Conservation (phyloP, 2,329 filamentous ascomycete species). For the Corinectria fuckeliana region DNA sequence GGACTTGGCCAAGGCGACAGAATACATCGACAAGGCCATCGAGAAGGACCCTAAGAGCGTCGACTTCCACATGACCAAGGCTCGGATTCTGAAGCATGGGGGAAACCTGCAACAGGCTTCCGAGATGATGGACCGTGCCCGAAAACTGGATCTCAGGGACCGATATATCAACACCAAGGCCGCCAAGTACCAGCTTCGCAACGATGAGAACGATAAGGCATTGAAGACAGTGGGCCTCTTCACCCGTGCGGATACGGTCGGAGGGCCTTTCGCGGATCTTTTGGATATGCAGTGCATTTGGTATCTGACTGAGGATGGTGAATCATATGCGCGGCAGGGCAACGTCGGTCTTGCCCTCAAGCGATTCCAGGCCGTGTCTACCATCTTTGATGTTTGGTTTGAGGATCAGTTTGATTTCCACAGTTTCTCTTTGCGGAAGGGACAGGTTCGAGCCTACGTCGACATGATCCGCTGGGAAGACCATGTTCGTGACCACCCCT, state of each 20-base stretch:
- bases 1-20: constrained; percentile 79
- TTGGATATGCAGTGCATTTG: constrained; percentile 99
- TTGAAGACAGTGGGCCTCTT: constrained; percentile 92
- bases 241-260: constrained; percentile 86
- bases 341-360: constrained; percentile 89
- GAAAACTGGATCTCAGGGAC: constrained; percentile 85
- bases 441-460: constrained; percentile 91
- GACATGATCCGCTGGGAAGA: constrained; percentile 99
- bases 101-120: constrained; percentile 82
- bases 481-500: constrained; percentile 87
- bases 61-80: constrained; percentile 94
- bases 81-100: constrained; percentile 90
- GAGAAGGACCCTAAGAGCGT: constrained; percentile 80
- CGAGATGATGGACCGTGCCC: constrained; percentile 86
- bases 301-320: constrained; percentile 94
- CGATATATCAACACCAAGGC: constrained; percentile 98
- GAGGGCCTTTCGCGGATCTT: constrained; percentile 87
- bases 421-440: constrained; percentile 95
- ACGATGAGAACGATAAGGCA: constrained; percentile 86
- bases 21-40: constrained; percentile 85
- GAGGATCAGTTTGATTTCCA: constrained; percentile 99
- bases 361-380: constrained; percentile 85
- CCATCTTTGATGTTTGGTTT: constrained; percentile 96
- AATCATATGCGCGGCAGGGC: constrained; percentile 82
- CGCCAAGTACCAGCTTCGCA: constrained; percentile 94